A percentile compares a stretch with the other conserved stretches of the same genome.
These are phyloP conservation scores for Saprolegnia diclina DNA, from an alignment of 352 stramenopile species.

Conservation along the genomic window DNA sequence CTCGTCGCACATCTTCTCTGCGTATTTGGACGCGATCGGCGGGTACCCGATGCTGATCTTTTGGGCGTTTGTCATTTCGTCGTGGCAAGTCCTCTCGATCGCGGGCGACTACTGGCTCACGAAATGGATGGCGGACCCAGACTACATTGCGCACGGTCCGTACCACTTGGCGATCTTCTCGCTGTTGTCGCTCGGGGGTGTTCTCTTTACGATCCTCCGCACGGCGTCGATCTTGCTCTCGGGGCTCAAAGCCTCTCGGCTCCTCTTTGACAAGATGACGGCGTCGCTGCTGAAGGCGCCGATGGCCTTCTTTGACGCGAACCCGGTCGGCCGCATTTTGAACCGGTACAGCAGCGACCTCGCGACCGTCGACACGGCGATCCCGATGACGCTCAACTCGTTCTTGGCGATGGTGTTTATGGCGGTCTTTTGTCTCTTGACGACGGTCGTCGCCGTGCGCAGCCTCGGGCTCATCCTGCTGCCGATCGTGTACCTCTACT, in stretches of 20 bases:
- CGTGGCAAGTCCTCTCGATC: slow-evolving; percentile 22
- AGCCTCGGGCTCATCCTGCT: slow-evolving; percentile 85
- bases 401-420: slow-evolving; percentile 67
- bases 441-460: too few relatives aligned
- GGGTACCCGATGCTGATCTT: neutral
- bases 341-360: slow-evolving; percentile 91
- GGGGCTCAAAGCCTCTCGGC: slow-evolving; percentile 48
- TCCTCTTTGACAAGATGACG: slow-evolving; percentile 86
- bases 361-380: slow-evolving; percentile 86
- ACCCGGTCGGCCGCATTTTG: slow-evolving; percentile 84
- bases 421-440: slow-evolving; percentile 59
- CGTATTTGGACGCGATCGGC: slow-evolving; percentile 50
- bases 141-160: too few relatives aligned
- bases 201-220: slow-evolving; percentile 54
- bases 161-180: slow-evolving; percentile 62
- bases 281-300: slow-evolving; percentile 81
- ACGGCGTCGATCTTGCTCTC: slow-evolving; percentile 46
- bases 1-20: slow-evolving; percentile 35
- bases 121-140: neutral
- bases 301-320: slow-evolving; percentile 92
- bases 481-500: slow-evolving; percentile 70
- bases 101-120: slow-evolving; percentile 12
- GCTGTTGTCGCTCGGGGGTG: slow-evolving; percentile 41
- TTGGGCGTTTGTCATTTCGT: neutral
- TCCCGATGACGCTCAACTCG: slow-evolving; percentile 46